Evolutionary conservation across 1,284 basidiomycete genomes (phyloP).

Genomic region (Cystobasidium sp.): DNA sequence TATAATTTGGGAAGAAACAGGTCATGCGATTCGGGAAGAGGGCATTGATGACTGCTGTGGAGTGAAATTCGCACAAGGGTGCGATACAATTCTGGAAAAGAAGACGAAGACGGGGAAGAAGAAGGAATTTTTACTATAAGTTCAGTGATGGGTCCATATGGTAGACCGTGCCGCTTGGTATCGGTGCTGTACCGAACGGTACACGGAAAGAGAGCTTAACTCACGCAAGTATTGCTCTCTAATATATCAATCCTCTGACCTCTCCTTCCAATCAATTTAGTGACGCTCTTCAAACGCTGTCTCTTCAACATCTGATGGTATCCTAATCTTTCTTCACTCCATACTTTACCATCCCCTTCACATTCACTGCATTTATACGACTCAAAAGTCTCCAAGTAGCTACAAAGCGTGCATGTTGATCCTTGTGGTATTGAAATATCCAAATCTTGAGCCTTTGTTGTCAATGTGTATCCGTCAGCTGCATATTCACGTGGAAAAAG

Average conservation of each 20-base stretch:
- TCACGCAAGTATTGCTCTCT: constrained; percentile 32
- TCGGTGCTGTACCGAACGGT: not conserved
- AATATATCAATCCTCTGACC: constrained; percentile 32
- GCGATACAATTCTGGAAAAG: constrained; percentile 27
- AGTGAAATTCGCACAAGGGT: constrained; percentile 41
- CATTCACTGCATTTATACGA: not conserved
- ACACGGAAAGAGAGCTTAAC: not conserved
- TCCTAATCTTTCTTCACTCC: constrained; percentile 3
- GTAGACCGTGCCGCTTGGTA: not conserved
- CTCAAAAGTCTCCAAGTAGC: constrained; percentile 23
- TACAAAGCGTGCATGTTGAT: not conserved
- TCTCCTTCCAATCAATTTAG: constrained; percentile 1
- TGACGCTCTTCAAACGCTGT: constrained; percentile 31
- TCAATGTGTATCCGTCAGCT: too few species aligned
- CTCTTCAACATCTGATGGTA: constrained; percentile 38
- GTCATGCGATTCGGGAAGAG: constrained; percentile 36
- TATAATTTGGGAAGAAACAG: constrained; percentile 37
- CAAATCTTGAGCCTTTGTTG: constrained; percentile 42
- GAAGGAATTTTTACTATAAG: not conserved
- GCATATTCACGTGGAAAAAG: not conserved
- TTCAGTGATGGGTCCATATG: not conserved
- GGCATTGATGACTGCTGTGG: constrained; percentile 41
- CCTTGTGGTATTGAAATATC: constrained; percentile 37
- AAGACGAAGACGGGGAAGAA: not conserved
- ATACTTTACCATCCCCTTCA: not conserved